Evolutionary conservation across 2,329 filamentous ascomycete species (phyloP).

Genomic region (Zopfia rhizophila): DNA sequence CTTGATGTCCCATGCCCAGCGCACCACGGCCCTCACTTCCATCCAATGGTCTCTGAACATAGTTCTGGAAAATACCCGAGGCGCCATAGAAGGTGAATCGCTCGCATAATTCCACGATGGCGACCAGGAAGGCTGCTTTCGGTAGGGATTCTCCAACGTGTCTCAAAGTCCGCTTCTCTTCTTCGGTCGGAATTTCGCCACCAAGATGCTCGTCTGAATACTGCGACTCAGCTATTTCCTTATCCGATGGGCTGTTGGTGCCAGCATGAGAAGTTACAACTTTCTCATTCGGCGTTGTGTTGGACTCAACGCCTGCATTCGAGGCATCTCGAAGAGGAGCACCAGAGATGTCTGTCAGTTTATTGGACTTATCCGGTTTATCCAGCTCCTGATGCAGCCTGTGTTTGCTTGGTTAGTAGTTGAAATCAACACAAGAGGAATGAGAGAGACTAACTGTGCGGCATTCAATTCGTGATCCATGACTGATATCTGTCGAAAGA

Average conservation of each 20-base stretch:
- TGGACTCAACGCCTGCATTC: slow-evolving; percentile 19
- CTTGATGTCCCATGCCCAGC: slow-evolving; percentile 56
- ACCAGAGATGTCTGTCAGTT: slow-evolving; percentile 40
- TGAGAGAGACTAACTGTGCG: slow-evolving; percentile 35
- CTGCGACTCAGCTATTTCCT: slow-evolving; percentile 16
- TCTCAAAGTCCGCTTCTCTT: slow-evolving; percentile 55
- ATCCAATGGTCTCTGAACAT: slow-evolving; percentile 55
- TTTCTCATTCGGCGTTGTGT: slow-evolving; percentile 34
- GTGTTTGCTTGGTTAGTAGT: not conserved
- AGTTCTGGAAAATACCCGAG: slow-evolving; percentile 62
- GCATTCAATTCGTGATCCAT: slow-evolving; percentile 42
- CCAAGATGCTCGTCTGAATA: slow-evolving; percentile 38
- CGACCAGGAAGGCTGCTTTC: slow-evolving; percentile 59
- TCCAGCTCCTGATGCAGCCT: slow-evolving; percentile 46
- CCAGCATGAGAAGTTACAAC: not conserved
- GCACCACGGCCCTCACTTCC: slow-evolving; percentile 52
- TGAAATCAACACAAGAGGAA: not conserved
- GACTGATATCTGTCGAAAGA: slow-evolving; percentile 5
- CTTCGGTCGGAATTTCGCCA: slow-evolving; percentile 53
- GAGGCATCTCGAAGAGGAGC: slow-evolving; percentile 25
- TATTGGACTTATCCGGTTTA: slow-evolving; percentile 38
- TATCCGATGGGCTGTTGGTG: slow-evolving; percentile 26
- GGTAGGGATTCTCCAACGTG: slow-evolving; percentile 60
- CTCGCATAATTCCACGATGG: slow-evolving; percentile 62
- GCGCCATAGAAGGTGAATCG: slow-evolving; percentile 61